These are phyloP conservation scores for Rhodotorula sphaerocarpa DNA, from an alignment of 768 basidiomycete species.

Conservation along the genomic window DNA sequence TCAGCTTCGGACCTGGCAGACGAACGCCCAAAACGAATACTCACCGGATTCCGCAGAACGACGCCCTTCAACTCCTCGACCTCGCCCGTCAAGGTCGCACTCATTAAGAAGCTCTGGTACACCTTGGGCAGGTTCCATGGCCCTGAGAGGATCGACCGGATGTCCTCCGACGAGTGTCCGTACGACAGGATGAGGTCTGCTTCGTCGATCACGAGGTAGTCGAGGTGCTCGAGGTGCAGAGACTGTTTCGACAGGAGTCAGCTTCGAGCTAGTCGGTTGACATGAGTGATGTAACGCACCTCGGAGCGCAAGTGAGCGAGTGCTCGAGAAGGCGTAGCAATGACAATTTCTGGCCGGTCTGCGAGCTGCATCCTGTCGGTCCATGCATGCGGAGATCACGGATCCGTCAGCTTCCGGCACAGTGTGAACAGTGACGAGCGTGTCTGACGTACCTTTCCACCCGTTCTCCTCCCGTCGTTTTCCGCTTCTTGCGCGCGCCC, in stretches of 20 bases:
- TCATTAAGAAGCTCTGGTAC: conserved; percentile 90
- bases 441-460: conserved; percentile 43
- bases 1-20: too few species aligned
- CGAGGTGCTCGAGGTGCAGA: conserved; percentile 58
- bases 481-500: conserved; percentile 30
- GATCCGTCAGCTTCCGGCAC: too few species aligned
- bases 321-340: conserved; percentile 68
- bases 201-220: conserved; percentile 90
- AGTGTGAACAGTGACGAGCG: too few species aligned
- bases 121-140: conserved; percentile 63
- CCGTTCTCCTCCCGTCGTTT: conserved; percentile 34
- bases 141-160: conserved; percentile 59
- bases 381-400: too few species aligned
- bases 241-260: conserved; percentile 46
- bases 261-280: not conserved
- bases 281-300: conserved; percentile 43
- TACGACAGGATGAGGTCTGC: conserved; percentile 95
- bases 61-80: conserved; percentile 85
- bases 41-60: conserved; percentile 73
- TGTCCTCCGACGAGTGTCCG: conserved; percentile 79
- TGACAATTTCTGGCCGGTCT: conserved; percentile 69
- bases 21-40: too few species aligned
- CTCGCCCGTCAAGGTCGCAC: conserved; percentile 93
- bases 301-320: conserved; percentile 63
- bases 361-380: conserved; percentile 53